Conservation (phyloP, 2,329 filamentous ascomycete genomes). For the Colletotrichum sp. region DNA sequence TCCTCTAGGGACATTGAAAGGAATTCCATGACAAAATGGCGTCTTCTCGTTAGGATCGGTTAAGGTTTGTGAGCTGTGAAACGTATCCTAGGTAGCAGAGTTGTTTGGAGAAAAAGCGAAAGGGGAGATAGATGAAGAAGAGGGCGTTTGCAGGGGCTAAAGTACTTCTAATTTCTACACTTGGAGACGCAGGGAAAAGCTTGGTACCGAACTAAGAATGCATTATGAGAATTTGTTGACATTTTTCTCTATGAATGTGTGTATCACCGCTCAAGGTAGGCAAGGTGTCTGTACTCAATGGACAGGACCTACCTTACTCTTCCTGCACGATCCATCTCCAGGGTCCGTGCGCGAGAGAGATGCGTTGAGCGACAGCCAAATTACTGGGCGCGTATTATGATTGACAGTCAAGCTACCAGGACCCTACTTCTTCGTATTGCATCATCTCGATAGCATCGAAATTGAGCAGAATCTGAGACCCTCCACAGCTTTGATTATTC, state of each 20-base stretch:
- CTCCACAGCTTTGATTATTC: accelerated
- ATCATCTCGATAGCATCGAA: neutral
- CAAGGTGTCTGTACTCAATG: neutral
- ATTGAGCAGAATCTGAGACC: neutral
- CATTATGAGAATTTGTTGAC: neutral
- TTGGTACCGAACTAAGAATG: accelerated
- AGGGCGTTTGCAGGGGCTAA: neutral
- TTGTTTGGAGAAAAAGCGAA: neutral
- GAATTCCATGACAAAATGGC: accelerated
- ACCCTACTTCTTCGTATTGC: neutral
- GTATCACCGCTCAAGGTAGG: neutral
- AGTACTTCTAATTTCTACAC: accelerated
- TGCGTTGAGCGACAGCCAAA: neutral
- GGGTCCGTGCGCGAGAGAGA: neutral
- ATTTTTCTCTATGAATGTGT: neutral
- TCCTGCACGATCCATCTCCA: neutral
- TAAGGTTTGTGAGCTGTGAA: accelerated
- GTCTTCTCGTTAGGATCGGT: accelerated
- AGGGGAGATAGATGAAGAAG: neutral
- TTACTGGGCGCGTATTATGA: neutral
- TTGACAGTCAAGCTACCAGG: neutral
- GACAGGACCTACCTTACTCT: no score
- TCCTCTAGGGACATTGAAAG: neutral
- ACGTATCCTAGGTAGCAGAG: neutral
- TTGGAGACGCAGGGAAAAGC: neutral